phyloP scores from a whole-genome alignment of 495 filamentous ascomycete genomes.

The Zalerion maritima region DNA sequence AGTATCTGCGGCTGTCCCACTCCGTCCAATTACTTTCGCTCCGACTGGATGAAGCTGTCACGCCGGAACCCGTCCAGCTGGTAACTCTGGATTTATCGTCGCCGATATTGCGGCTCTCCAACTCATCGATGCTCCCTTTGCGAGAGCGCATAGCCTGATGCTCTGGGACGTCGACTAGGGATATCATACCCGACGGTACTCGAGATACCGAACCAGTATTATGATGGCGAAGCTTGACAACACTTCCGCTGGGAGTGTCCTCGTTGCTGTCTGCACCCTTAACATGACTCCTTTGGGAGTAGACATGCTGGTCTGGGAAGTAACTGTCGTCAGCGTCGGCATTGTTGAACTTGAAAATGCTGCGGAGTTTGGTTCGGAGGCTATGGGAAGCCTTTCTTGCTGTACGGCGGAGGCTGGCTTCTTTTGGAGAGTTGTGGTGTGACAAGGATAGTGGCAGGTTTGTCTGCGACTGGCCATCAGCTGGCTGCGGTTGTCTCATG shows the following conservation, averaged over 20 bases:
- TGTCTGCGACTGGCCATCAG: too few species aligned
- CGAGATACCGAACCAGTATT: constrained; percentile 24
- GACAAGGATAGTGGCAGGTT: too few species aligned
- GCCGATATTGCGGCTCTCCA: constrained; percentile 28
- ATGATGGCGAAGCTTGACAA: constrained; percentile 8
- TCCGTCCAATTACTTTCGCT: constrained; percentile 22
- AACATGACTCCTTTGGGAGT: too few species aligned
- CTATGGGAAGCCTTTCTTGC: too few species aligned
- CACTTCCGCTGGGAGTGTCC: constrained; percentile 7
- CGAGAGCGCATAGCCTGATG: constrained; percentile 26
- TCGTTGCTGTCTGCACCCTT: too few species aligned
- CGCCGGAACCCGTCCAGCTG: constrained; percentile 55
- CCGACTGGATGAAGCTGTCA: constrained; percentile 27
- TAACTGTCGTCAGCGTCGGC: too few species aligned
- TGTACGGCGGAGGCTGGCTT: too few species aligned
- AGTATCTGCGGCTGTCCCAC: constrained; percentile 42
- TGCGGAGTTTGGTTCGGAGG: too few species aligned
- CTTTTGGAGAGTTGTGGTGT: too few species aligned
- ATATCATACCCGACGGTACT: constrained; percentile 26
- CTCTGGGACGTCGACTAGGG: constrained; percentile 21
- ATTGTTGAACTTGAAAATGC: too few species aligned
- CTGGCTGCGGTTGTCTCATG: too few species aligned
- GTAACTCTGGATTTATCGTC: constrained; percentile 54
- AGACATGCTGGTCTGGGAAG: too few species aligned
- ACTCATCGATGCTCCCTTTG: constrained; percentile 37